Evolutionary conservation across 2,329 filamentous ascomycete species (phyloP), one percentile per base, ranked within the genome.

Genomic region (Monilinia aucupariae): DNA sequence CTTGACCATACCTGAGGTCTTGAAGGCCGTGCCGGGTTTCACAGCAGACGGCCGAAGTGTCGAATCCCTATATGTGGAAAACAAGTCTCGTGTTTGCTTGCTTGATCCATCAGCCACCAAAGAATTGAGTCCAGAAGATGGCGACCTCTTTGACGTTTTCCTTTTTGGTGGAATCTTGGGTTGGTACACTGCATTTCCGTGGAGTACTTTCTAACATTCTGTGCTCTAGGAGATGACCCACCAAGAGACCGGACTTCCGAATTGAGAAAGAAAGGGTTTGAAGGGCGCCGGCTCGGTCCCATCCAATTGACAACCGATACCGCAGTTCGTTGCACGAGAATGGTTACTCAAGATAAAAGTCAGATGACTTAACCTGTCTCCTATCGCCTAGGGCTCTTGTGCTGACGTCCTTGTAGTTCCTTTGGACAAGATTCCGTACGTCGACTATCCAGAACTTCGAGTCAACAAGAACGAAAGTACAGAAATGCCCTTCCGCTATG

Each of bases 251-350:
- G 94, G 66, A 99, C 94, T 5, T 93, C 90, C n/a, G 94, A 99
- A 76, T 79, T 99, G 70, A 86, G 94, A 59, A 92, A 91, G 76
- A 96, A 97, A 75, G 94, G 94, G 3, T 99, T 96, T 71, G 81
- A 87, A 64, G 92, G 93, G 64, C 86, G 94, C 60, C 84, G 94
- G 64, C 81, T 99, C 37, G 94, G 94, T 0, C 91, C 93, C 9
- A 88, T 92, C 70, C 94, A 99, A 77, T 97, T 99, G 93, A 97
- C 94, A 3, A 99, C 94, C 5, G 94, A 99, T 75, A 99, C 94
- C 25, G 94, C 94, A 5, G 94, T 97, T 58, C 84, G 94, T 68
- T 93, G 97, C 51, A 97, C 94, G 39, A 85, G 94, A 68, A 88
- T 96, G 70, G 89, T 97, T 7, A 86, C 92, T 13, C 89, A 96